phyloP scores from a whole-genome alignment of 306 rosid genomes.

The Pyrus communis region DNA sequence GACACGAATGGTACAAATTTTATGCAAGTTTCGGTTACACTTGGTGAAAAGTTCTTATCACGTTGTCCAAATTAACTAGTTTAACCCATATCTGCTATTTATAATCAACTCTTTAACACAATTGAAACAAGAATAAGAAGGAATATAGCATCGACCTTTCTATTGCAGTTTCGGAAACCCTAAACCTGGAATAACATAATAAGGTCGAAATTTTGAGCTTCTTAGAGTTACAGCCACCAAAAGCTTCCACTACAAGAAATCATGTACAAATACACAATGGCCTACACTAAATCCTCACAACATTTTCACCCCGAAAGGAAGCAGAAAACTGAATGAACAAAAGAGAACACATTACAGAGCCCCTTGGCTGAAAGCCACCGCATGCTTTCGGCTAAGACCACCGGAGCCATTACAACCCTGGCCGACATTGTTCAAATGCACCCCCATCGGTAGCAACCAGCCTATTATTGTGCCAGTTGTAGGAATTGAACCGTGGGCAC shows the following conservation, averaged over 20 bases:
- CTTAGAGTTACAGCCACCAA: conserved; percentile 33
- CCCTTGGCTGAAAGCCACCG: conserved; percentile 27
- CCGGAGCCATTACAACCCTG: conserved; percentile 46
- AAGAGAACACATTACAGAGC: conserved; percentile 34
- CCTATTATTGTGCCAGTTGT: conserved; percentile 11
- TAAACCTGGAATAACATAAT: background rate
- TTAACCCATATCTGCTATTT: too few species aligned
- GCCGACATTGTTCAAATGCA: conserved; percentile 34
- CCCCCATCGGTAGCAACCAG: conserved; percentile 57
- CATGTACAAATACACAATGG: conserved; percentile 52
- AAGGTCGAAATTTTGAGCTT: background rate
- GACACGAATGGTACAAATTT: too few species aligned
- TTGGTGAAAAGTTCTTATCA: too few species aligned
- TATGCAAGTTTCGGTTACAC: too few species aligned
- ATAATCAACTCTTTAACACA: too few species aligned
- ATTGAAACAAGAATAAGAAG: background rate
- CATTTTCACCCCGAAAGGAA: conserved; percentile 53
- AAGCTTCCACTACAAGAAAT: conserved; percentile 44
- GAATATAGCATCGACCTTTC: background rate
- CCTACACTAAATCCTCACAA: conserved; percentile 38
- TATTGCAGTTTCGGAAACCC: background rate
- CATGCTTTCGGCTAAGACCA: conserved; percentile 42
- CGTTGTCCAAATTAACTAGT: too few species aligned
- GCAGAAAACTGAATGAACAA: conserved; percentile 43
- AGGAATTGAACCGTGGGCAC: too few species aligned